phyloP scores from a whole-genome alignment of 768 basidiomycete genomes.

The Mycena crocata region DNA sequence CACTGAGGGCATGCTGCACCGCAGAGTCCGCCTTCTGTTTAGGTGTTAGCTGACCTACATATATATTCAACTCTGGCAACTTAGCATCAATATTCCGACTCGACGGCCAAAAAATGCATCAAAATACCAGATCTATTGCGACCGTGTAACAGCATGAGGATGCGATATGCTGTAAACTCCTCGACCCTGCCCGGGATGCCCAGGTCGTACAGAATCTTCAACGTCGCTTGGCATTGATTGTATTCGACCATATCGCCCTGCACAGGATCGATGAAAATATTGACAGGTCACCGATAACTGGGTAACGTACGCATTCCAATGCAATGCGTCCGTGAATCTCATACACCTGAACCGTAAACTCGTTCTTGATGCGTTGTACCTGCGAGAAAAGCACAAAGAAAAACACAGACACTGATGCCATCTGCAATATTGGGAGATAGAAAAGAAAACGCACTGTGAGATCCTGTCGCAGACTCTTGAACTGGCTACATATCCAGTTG shows the following conservation, averaged over 20 bases:
- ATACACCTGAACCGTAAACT: constrained; percentile 96
- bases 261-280: constrained; percentile 13
- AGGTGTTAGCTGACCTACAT: constrained; percentile 96
- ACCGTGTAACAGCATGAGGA: constrained; percentile 94
- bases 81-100: constrained; percentile 15
- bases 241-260: constrained; percentile 99
- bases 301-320: constrained; percentile 79
- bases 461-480: constrained; percentile 97
- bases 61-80: constrained; percentile 88
- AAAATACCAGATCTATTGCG: constrained; percentile 92
- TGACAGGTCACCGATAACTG: constrained; percentile 28
- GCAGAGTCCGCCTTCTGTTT: constrained; percentile 85
- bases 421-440: constrained; percentile 37
- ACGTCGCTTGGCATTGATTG: constrained; percentile 94
- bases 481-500: constrained; percentile 95
- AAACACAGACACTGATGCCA: constrained; percentile 29
- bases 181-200: constrained; percentile 93
- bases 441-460: constrained; percentile 79
- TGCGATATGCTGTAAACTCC: constrained; percentile 97
- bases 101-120: constrained; percentile 2
- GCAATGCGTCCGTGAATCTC: constrained; percentile 99
- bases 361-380: constrained; percentile 99
- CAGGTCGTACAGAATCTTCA: constrained; percentile 91
- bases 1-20: constrained; percentile 89
- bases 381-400: constrained; percentile 47